phyloP scores from a whole-genome alignment of 2,329 filamentous ascomycete genomes.

The Calonectria pteridis region DNA sequence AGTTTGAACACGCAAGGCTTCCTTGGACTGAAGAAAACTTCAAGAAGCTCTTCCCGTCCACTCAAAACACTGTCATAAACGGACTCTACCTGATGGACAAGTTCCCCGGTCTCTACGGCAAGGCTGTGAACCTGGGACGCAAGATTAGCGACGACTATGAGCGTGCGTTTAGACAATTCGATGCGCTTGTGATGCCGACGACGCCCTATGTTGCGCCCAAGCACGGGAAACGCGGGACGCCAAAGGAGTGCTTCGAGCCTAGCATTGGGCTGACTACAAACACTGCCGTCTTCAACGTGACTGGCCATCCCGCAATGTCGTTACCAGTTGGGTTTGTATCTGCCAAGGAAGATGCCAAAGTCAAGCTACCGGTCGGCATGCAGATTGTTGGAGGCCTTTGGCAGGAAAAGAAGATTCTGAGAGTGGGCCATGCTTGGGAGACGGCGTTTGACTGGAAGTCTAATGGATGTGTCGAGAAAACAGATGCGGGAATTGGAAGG shows the following conservation, averaged over 20 bases:
- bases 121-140: slow-evolving; percentile 61
- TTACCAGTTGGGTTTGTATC: slow-evolving; percentile 63
- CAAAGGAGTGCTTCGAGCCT: slow-evolving; percentile 60
- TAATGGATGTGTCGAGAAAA: neutral
- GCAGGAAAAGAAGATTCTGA: slow-evolving; percentile 61
- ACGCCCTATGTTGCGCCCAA: slow-evolving; percentile 60
- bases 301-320: slow-evolving; percentile 67
- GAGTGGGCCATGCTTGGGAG: slow-evolving; percentile 62
- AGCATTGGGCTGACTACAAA: slow-evolving; percentile 68
- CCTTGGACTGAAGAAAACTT: slow-evolving; percentile 62
- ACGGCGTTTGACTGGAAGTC: slow-evolving; percentile 56
- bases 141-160: slow-evolving; percentile 62
- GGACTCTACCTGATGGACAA: slow-evolving; percentile 59
- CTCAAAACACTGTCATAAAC: slow-evolving; percentile 67
- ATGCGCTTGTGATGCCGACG: slow-evolving; percentile 62
- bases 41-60: slow-evolving; percentile 63
- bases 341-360: slow-evolving; percentile 52
- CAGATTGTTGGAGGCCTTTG: slow-evolving; percentile 67
- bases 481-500: too few relatives aligned
- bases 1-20: slow-evolving; percentile 62
- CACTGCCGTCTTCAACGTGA: slow-evolving; percentile 68
- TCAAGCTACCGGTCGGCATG: slow-evolving; percentile 64
- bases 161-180: slow-evolving; percentile 52
- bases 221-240: slow-evolving; percentile 54
- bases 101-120: slow-evolving; percentile 61